These are phyloP conservation scores for Eudorina sp. DNA, from an alignment of 139 green algal genomes.

Conservation along the genomic window DNA sequence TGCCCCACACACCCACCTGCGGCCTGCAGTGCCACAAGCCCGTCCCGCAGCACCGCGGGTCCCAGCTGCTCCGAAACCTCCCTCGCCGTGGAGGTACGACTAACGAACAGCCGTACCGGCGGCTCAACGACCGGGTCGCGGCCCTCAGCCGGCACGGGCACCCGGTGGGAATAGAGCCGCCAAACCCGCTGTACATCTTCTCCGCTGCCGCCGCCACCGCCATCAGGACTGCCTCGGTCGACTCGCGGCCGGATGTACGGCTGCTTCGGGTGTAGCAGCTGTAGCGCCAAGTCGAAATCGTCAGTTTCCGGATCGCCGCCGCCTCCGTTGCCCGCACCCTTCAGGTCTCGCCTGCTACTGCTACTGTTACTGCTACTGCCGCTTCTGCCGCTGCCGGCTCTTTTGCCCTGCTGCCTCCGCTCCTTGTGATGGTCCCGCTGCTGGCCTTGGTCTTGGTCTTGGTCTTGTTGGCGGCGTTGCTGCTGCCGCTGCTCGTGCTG, in stretches of 20 bases:
- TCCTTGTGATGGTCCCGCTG: too few relatives aligned
- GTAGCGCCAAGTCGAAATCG: neutral
- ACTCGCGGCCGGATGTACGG: slow-evolving; percentile 2
- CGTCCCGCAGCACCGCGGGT: slow-evolving; percentile 8
- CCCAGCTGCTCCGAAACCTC: neutral
- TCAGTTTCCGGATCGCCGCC: neutral
- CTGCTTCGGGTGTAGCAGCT: slow-evolving; percentile 25
- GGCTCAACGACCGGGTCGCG: neutral
- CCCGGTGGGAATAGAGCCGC: slow-evolving; percentile 19
- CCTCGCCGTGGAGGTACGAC: neutral
- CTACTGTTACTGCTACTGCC: neutral
- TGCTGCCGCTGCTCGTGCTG: neutral
- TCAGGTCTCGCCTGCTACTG: neutral
- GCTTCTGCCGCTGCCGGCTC: neutral
- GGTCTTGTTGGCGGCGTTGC: neutral
- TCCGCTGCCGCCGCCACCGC: neutral
- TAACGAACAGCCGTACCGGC: slow-evolving; percentile 1
- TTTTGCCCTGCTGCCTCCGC: neutral
- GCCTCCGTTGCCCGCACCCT: neutral
- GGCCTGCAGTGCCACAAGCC: neutral
- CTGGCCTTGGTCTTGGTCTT: neutral
- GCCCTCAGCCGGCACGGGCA: neutral
- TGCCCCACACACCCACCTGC: neutral
- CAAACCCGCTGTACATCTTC: neutral
- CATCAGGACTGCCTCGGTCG: neutral